Evolutionary conservation across 2,329 filamentous ascomycete species (phyloP).

Genomic region (Tolypocladium paradoxum): DNA sequence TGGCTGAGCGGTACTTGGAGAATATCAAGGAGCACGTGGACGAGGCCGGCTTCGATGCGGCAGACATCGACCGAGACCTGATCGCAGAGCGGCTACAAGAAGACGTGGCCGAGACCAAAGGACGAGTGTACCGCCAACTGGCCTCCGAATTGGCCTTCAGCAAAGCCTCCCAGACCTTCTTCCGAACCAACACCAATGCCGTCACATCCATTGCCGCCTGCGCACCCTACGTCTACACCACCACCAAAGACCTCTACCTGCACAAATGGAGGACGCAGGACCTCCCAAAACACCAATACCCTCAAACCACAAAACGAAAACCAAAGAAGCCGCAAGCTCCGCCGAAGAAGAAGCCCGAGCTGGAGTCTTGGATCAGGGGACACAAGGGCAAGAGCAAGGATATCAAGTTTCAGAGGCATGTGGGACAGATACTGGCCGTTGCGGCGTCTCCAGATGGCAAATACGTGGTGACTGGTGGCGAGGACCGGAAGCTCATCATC

Average conservation of each 20-base stretch:
- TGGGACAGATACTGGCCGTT: constrained; percentile 68
- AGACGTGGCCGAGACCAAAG: constrained; percentile 86
- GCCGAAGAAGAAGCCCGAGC: constrained; percentile 50
- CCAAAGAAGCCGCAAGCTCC: constrained; percentile 46
- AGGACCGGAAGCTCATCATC: constrained; percentile 74
- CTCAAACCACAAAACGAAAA: constrained; percentile 47
- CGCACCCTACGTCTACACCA: constrained; percentile 75
- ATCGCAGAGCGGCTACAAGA: constrained; percentile 85
- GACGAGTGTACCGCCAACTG: constrained; percentile 74
- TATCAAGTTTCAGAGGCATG: constrained; percentile 64
- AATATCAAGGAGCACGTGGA: constrained; percentile 79
- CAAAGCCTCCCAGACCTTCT: constrained; percentile 56
- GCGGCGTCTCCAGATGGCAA: constrained; percentile 83
- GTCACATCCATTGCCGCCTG: constrained; percentile 73
- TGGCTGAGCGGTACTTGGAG: constrained; percentile 88
- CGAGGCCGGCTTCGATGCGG: constrained; percentile 79
- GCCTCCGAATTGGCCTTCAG: constrained; percentile 62
- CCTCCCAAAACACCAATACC: constrained; percentile 48
- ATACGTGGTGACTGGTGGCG: constrained; percentile 82
- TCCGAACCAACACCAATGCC: constrained; percentile 66
- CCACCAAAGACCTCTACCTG: constrained; percentile 72
- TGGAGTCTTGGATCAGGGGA: constrained; percentile 52
- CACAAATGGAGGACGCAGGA: constrained; percentile 84
- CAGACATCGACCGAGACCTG: constrained; percentile 83
- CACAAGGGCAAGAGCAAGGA: constrained; percentile 50